phyloP scores from a whole-genome alignment of 768 basidiomycete genomes.

The Grammothele lineata region DNA sequence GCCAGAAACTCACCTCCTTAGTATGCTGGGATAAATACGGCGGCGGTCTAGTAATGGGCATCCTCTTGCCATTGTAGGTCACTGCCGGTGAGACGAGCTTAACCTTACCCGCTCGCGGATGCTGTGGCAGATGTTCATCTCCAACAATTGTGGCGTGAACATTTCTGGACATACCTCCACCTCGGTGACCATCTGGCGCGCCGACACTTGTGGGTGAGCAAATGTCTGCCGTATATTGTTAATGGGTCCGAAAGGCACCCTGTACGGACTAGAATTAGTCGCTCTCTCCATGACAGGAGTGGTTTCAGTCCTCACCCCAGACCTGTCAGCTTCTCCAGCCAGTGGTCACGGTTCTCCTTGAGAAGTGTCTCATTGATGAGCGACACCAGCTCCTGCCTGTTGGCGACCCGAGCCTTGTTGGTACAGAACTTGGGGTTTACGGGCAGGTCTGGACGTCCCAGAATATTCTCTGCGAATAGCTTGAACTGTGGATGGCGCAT shows the following conservation, averaged over 20 bases:
- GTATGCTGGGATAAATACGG: conserved; percentile 90
- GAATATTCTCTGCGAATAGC: conserved; percentile 57
- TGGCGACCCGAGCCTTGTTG: conserved; percentile 71
- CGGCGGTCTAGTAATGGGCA: conserved; percentile 71
- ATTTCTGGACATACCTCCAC: conserved; percentile 50
- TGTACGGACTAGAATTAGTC: no score
- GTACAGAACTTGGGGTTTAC: conserved; percentile 62
- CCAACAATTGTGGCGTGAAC: no score
- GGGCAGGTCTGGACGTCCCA: conserved; percentile 56
- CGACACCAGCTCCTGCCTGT: conserved; percentile 64
- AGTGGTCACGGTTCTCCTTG: conserved; percentile 58
- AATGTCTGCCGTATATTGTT: conserved; percentile 90
- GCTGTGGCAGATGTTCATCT: conserved; percentile 10
- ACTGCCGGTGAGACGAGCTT: conserved; percentile 81
- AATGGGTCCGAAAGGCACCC: conserved; percentile 87
- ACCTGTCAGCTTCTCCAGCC: conserved; percentile 74
- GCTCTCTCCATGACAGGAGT: neutral
- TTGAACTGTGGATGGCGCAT: conserved; percentile 62
- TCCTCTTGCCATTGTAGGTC: conserved; percentile 74
- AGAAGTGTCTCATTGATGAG: conserved; percentile 62
- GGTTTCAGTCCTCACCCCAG: conserved; percentile 80
- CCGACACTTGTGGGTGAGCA: conserved; percentile 80
- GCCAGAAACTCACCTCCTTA: conserved; percentile 44
- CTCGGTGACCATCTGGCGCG: conserved; percentile 70
- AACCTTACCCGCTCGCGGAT: conserved; percentile 47